Evolutionary conservation across 306 rosid genomes (phyloP), one percentile per base, ranked within the genome.

Genomic region (Prunus fruticosa): DNA sequence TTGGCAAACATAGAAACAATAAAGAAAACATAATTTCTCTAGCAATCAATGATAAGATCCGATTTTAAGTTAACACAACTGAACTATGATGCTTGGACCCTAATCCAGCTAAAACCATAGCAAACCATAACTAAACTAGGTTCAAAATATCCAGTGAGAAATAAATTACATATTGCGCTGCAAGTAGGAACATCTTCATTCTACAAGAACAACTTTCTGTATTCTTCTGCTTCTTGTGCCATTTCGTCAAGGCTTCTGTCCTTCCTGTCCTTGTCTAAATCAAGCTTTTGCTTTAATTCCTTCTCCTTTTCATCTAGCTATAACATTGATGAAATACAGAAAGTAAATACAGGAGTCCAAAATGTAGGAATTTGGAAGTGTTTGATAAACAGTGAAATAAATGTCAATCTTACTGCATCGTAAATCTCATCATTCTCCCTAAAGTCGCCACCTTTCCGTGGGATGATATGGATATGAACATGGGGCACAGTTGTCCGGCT

Each of bases 401-500:
- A 5, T 6, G 32, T 45, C 58, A 3, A 82, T 72, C 98, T 47
- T 86, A 94, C 98, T 2, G 92, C 97, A 74, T 92, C 93, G 71
- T 92, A 90, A 77, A 95, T 90, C 78, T 95, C 96, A 57, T 92
- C 97, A 19, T 95, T 95, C 19, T 85, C 89, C 93, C 89, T 85
- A 32, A 95, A 92, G 72, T 95, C 97, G 0, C 93, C 96, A 64
- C 82, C 82, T 87, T 72, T 87, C 68, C 99, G 82, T 0, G 97
- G 98, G 62, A 95, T 54, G 30, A 95, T 81, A 69, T 95, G 99
- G 67, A 95, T 86, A 79, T 95, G 99, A 79, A 95, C 96, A 86
- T 95, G 99, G 69, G 97, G 93, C 61, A 95, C 99, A 0, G 86
- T 80, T 92, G 97, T 71, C 98, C 99, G 19, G 97, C 96, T 80